A percentile compares a stretch with the other conserved stretches of the same genome.
These are phyloP conservation scores for Pleurotus eryngii DNA, from an alignment of 768 basidiomycete genomes.

Conservation along the genomic window DNA sequence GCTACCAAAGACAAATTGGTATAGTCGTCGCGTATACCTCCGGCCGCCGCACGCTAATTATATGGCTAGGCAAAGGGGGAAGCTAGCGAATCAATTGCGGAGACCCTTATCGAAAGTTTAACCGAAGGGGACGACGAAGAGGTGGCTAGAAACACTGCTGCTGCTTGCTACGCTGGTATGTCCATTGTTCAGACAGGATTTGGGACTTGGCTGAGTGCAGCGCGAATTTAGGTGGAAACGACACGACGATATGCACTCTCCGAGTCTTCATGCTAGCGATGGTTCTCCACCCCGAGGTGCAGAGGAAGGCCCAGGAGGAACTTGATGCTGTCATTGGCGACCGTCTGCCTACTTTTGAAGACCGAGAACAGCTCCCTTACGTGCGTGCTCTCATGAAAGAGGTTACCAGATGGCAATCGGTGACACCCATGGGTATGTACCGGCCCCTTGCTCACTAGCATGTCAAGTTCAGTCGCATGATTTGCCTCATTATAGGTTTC, in stretches of 20 bases:
- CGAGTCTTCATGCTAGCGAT: conserved; percentile 35
- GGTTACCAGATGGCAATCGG: conserved; percentile 29
- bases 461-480: no score
- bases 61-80: neutral
- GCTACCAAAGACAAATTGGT: neutral
- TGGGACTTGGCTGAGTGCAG: neutral
- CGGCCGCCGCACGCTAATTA: no score
- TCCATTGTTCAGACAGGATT: neutral
- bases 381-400: conserved; percentile 34
- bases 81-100: neutral
- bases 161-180: neutral
- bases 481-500: conserved; percentile 16
- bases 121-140: neutral
- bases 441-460: no score
- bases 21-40: neutral
- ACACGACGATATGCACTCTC: conserved; percentile 20
- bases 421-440: conserved; percentile 20
- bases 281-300: conserved; percentile 34
- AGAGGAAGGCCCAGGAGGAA: conserved; percentile 34
- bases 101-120: neutral
- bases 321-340: conserved; percentile 33
- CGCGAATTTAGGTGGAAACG: neutral
- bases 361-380: conserved; percentile 35
- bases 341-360: conserved; percentile 35
- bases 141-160: neutral